A percentile compares a stretch with the other conserved stretches of the same genome.
These are phyloP conservation scores for Avicennia marina DNA, from an alignment of 257 asterid genomes.

Conservation along the genomic window DNA sequence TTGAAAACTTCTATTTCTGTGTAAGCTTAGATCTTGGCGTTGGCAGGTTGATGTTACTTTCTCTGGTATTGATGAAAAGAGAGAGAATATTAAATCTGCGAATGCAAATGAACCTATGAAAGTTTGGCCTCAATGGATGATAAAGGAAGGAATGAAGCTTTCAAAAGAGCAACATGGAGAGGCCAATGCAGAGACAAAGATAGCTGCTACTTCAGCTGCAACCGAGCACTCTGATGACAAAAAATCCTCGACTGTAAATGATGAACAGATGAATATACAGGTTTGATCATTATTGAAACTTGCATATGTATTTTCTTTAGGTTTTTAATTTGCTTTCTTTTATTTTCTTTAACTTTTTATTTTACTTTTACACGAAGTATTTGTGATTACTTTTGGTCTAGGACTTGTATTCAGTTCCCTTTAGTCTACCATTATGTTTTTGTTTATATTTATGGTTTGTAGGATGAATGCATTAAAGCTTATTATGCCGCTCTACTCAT, in stretches of 20 bases:
- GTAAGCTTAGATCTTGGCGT: neutral
- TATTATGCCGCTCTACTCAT: slow-evolving; percentile 72
- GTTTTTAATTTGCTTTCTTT: neutral
- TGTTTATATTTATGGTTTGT: slow-evolving; percentile 17
- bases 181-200: slow-evolving; percentile 38
- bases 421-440: too few relatives aligned
- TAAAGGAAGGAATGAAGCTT: slow-evolving; percentile 84
- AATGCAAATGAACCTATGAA: slow-evolving; percentile 49
- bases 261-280: slow-evolving; percentile 57
- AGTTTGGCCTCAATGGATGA: slow-evolving; percentile 98
- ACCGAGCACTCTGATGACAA: slow-evolving; percentile 62
- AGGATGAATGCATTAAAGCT: slow-evolving; percentile 86
- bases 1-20: too few relatives aligned
- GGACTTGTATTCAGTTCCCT: too few relatives aligned
- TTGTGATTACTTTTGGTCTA: too few relatives aligned
- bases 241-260: slow-evolving; percentile 43
- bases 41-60: slow-evolving; percentile 90
- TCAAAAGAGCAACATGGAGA: slow-evolving; percentile 93
- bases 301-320: too few relatives aligned
- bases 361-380: too few relatives aligned
- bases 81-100: slow-evolving; percentile 45
- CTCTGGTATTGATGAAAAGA: slow-evolving; percentile 76
- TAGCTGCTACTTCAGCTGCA: slow-evolving; percentile 40
- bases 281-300: slow-evolving; percentile 16
- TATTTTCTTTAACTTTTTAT: neutral